Evolutionary conservation across 306 rosid genomes (phyloP).

Genomic region (Corylus americana): DNA sequence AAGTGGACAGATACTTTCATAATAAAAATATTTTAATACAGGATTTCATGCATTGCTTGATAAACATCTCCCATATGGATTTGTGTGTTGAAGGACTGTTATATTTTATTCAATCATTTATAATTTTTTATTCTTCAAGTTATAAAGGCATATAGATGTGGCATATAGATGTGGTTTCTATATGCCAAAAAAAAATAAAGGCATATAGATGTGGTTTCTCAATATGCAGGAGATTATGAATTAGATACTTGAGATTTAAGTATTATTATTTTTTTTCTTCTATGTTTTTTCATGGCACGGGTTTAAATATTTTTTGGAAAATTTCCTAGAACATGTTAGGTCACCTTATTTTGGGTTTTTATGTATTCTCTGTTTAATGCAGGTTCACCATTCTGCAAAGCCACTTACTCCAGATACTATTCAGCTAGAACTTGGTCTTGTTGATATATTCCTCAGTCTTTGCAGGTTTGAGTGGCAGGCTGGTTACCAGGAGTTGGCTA

Average conservation of each 20-base stretch:
- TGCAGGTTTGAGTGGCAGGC: slow-evolving; percentile 96
- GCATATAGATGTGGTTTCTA: slow-evolving; percentile 18
- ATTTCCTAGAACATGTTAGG: not conserved
- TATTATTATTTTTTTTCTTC: slow-evolving; percentile 13
- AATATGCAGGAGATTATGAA: slow-evolving; percentile 15
- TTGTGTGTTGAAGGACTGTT: not conserved
- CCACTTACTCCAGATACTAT: slow-evolving; percentile 52
- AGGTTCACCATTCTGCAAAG: slow-evolving; percentile 53
- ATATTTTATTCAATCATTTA: not conserved
- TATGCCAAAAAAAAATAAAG: slow-evolving; percentile 10
- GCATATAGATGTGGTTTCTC: slow-evolving; percentile 24
- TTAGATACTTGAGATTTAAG: slow-evolving; percentile 21
- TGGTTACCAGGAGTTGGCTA: slow-evolving; percentile 87
- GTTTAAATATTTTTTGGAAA: not conserved
- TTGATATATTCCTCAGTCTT: slow-evolving; percentile 80
- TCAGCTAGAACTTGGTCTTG: slow-evolving; percentile 89
- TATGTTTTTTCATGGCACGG: not conserved
- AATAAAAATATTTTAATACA: not conserved
- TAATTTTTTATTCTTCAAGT: not conserved
- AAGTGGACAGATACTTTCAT: not conserved
- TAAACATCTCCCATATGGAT: not conserved
- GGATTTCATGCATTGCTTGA: not conserved
- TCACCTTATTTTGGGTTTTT: not conserved
- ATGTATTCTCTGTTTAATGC: slow-evolving; percentile 28
- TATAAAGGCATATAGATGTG: slow-evolving; percentile 23